These are phyloP conservation scores for Stachybotrys chlorohalonatus DNA, from an alignment of 2,329 filamentous ascomycete species.

Conservation along the genomic window DNA sequence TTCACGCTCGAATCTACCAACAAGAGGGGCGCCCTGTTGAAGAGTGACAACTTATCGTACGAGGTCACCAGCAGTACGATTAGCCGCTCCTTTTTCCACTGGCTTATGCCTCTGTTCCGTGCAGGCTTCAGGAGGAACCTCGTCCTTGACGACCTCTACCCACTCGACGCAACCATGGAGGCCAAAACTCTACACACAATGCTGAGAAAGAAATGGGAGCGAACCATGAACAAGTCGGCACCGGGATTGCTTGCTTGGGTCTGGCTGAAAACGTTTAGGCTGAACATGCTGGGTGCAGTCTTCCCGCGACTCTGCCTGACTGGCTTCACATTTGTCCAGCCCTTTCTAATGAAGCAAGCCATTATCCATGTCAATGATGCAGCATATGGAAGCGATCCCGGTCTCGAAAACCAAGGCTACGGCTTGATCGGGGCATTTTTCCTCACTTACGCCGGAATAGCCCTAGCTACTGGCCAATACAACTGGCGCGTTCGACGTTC, in stretches of 20 bases:
- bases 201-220: constrained; percentile 9
- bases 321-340: constrained; percentile 15
- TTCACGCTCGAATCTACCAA: constrained; percentile 33
- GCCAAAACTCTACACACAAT: constrained; percentile 7
- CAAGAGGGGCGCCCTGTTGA: constrained; percentile 33
- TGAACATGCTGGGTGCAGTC: constrained; percentile 5
- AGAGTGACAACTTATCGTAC: constrained; percentile 23
- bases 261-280: constrained; percentile 5
- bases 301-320: constrained; percentile 11
- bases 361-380: constrained; percentile 2
- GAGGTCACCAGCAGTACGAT: constrained; percentile 41
- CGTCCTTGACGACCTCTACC: constrained; percentile 24
- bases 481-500: constrained; percentile 12
- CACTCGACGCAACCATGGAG: constrained; percentile 10
- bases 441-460: constrained; percentile 15
- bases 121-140: constrained; percentile 18
- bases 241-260: constrained; percentile 5
- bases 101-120: constrained; percentile 40
- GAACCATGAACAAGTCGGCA: constrained; percentile 9
- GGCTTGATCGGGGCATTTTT: constrained; percentile 17
- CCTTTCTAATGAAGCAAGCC: constrained; percentile 13
- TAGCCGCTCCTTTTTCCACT: constrained; percentile 39
- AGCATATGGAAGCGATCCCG: not conserved
- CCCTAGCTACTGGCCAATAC: constrained; percentile 13
- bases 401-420: constrained; percentile 10